phyloP scores from a whole-genome alignment of 1,284 basidiomycete species.

The Waitea zeae region DNA sequence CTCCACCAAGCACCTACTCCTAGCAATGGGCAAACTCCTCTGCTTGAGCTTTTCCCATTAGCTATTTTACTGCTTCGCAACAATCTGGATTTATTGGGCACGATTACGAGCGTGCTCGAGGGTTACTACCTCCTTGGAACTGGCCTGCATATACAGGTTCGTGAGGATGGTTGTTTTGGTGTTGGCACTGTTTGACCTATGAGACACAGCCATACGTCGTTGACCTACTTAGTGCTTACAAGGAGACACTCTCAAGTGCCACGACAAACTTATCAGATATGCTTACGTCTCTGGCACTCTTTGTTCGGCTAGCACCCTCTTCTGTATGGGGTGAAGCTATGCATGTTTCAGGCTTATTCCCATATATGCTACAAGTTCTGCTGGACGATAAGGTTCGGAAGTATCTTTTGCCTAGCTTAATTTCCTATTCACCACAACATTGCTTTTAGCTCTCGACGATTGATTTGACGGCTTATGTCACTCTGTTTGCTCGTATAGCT shows the following conservation, averaged over 20 bases:
- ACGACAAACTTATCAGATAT: conserved; percentile 40
- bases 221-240: conserved; percentile 38
- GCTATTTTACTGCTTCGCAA: too few species aligned
- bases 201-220: conserved; percentile 24
- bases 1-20: too few species aligned
- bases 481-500: too few species aligned
- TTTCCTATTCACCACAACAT: too few species aligned
- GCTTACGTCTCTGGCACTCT: conserved; percentile 30
- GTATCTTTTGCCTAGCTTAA: too few species aligned
- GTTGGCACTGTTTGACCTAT: too few species aligned
- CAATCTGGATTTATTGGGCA: conserved; percentile 67
- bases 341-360: conserved; percentile 55
- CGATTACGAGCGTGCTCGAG: conserved; percentile 51
- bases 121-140: conserved; percentile 70
- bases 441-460: too few species aligned
- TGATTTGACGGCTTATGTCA: too few species aligned
- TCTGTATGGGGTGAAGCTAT: conserved; percentile 50
- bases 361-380: conserved; percentile 34
- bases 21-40: too few species aligned
- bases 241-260: conserved; percentile 28
- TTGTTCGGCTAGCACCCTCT: conserved; percentile 45
- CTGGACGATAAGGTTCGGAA: conserved; percentile 48
- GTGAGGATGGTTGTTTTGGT: too few species aligned
- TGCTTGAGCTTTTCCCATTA: too few species aligned
- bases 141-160: conserved; percentile 47